Base-by-base conservation (phyloP, 768 basidiomycete genomes). In the Kwoniella dendrophila region DNA sequence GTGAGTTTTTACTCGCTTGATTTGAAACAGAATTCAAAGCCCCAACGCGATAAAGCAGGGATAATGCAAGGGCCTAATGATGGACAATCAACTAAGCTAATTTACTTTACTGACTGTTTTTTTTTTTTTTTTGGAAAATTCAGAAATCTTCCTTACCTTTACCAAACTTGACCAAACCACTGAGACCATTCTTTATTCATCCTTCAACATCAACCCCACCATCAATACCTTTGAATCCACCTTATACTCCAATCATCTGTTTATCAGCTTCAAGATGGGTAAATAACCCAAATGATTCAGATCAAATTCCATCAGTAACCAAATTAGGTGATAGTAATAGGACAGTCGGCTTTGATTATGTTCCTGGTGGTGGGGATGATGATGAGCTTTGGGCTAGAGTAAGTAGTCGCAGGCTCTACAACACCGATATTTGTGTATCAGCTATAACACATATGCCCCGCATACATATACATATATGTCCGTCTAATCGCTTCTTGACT, bases 351-450 rank as follows among this genome's bases (percentile, higher is more conserved):
- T 96, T 87, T 74, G 82, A 86, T 22, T 97, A 97, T 74, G 85
- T 97, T 7, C 93, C 95, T 76, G 95, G 95, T 0, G 90, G 90
- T 0, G 95, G 93, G 0, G 95, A 97, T 71, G 95, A 98, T 70
- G 91, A 94, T 72, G 93, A 96, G 77, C 81, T 89, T 4, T 94
- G 92, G 92, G 84, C 87, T 29, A 85, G 85, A 85, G 90, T 89
- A 57, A 30, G 82, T 74, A 16, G 20, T 40, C 32, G 81, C 74
- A 16, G 20, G 38, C 30, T 20, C 10, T 33, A n/a, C n/a, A n/a
- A n/a, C n/a, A n/a, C n/a, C n/a, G n/a, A n/a, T 20, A 7, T 51
- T 34, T 33, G 30, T 10, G 30, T 51, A 14, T 27, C 4, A 0
- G 18, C 12, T 24, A 20, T 20, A 29, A 18, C 44, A n/a, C 16